Evolutionary conservation across 1,139 yeast genomes (phyloP).

Genomic region (Pichia sp.): DNA sequence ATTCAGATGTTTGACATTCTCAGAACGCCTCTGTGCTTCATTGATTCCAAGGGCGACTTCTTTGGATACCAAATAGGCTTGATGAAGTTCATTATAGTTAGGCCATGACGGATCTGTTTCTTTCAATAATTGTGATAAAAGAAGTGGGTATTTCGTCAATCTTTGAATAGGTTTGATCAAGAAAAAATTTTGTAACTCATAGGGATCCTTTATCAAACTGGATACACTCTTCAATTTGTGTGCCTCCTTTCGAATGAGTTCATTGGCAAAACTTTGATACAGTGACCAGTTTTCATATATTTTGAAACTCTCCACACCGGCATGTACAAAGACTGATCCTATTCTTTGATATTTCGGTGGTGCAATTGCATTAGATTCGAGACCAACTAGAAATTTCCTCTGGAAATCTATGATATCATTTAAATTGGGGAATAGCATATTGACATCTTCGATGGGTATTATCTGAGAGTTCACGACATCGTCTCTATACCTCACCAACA

Average conservation of each 20-base stretch:
- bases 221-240: constrained; percentile 49
- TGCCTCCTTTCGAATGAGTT: constrained; percentile 63
- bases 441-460: constrained; percentile 73
- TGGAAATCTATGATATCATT: constrained; percentile 85
- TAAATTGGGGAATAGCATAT: constrained; percentile 80
- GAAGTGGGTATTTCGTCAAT: constrained; percentile 84
- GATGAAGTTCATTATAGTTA: constrained; percentile 57
- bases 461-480: constrained; percentile 61
- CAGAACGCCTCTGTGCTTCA: constrained; percentile 91
- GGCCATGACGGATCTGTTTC: constrained; percentile 48
- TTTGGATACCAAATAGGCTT: constrained; percentile 63
- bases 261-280: constrained; percentile 81
- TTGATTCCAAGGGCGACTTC: constrained; percentile 82
- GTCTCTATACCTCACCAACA: constrained; percentile 56
- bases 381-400: constrained; percentile 76
- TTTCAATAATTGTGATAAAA: constrained; percentile 70
- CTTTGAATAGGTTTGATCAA: constrained; percentile 93
- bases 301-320: constrained; percentile 69
- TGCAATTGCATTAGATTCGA: constrained; percentile 79
- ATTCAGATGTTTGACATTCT: constrained; percentile 66
- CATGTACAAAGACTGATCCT: constrained; percentile 81
- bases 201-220: constrained; percentile 69
- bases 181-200: constrained; percentile 85
- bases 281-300: constrained; percentile 89
- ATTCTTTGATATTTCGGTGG: constrained; percentile 74